Evolutionary conservation across 78 protist species (phyloP).

Genomic region (Monocercomonoides exilis): DNA sequence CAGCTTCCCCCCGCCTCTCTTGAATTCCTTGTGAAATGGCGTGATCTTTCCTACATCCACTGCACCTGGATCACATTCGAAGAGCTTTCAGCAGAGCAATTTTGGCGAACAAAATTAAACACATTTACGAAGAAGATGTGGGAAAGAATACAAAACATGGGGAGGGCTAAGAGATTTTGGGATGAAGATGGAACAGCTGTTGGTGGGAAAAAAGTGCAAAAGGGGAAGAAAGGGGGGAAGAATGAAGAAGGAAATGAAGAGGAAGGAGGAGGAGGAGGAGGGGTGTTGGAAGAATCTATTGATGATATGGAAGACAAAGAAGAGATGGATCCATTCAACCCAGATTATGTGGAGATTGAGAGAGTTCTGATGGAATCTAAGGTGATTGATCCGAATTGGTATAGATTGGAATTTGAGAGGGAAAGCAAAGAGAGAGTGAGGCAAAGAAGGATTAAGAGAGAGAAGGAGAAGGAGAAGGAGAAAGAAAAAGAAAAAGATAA

Average conservation of each 20-base stretch:
- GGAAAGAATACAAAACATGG: not conserved
- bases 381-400: not conserved
- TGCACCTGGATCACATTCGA: conserved; percentile 12
- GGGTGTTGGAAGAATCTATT: too few species aligned
- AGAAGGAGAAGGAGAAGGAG: not conserved
- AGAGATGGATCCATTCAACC: conserved; percentile 10
- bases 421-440: conserved; percentile 1
- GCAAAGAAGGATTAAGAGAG: not conserved
- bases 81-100: not conserved
- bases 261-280: too few species aligned
- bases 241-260: too few species aligned
- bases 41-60: conserved; percentile 3
- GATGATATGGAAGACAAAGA: not conserved
- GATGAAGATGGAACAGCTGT: too few species aligned
- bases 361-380: not conserved
- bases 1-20: not conserved
- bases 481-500: not conserved
- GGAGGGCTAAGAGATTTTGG: too few species aligned
- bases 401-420: not conserved
- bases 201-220: too few species aligned
- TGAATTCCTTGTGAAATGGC: conserved; percentile 25
- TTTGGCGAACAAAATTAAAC: not conserved
- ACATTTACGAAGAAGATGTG: not conserved
- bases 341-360: not conserved
- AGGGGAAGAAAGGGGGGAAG: too few species aligned